phyloP scores from a whole-genome alignment of 1,139 yeast genomes.

The Kodamaea derodonti region DNA sequence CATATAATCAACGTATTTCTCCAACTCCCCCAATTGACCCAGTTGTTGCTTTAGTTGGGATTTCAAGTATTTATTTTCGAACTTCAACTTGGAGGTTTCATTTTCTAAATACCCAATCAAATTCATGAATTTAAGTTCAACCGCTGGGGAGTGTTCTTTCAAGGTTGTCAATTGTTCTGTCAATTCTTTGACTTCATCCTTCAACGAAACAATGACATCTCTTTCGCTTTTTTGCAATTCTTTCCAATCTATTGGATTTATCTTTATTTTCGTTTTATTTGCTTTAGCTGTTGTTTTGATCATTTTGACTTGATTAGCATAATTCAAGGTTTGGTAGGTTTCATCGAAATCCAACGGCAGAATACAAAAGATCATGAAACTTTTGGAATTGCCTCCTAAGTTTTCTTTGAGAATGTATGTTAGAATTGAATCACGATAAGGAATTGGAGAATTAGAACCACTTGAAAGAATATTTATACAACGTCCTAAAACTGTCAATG shows the following conservation, averaged over 20 bases:
- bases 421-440: conserved; percentile 69
- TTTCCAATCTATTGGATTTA: conserved; percentile 31
- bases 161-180: conserved; percentile 21
- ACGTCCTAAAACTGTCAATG: conserved; percentile 71
- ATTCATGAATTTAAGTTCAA: conserved; percentile 17
- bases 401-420: conserved; percentile 73
- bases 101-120: conserved; percentile 31
- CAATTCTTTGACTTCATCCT: conserved; percentile 28
- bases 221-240: conserved; percentile 24
- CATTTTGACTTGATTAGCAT: conserved; percentile 71
- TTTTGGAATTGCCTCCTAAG: conserved; percentile 71
- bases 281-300: conserved; percentile 60
- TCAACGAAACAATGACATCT: conserved; percentile 27
- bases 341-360: conserved; percentile 78
- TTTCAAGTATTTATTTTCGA: conserved; percentile 33
- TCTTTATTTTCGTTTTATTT: conserved; percentile 32
- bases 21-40: conserved; percentile 24
- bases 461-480: conserved; percentile 59
- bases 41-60: conserved; percentile 16
- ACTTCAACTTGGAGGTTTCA: conserved; percentile 26
- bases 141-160: conserved; percentile 5
- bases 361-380: conserved; percentile 72
- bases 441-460: conserved; percentile 36
- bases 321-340: conserved; percentile 65
- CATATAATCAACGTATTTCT: conserved; percentile 27